These are phyloP conservation scores for Gigaspora rosea DNA, from an alignment of 192 early-diverging fungal genomes.

Conservation along the genomic window DNA sequence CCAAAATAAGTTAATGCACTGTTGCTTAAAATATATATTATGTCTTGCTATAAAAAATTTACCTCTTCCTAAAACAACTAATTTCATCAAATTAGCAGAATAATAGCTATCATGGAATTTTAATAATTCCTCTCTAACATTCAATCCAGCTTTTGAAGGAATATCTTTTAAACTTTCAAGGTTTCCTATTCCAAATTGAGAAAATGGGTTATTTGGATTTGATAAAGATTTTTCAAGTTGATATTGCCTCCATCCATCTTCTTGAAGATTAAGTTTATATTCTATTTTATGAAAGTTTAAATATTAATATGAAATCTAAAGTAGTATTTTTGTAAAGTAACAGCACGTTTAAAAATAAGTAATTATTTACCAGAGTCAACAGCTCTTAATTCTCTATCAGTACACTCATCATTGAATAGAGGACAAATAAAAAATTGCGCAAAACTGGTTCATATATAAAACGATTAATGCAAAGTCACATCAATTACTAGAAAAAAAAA, in stretches of 20 bases:
- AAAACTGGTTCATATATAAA: constrained; percentile 49
- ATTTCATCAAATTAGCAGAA: constrained; percentile 94
- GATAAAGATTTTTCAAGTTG: constrained; percentile 85
- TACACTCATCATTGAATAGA: constrained; percentile 83
- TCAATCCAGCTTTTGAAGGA: constrained; percentile 67
- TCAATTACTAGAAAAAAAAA: neutral
- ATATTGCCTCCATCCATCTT: constrained; percentile 85
- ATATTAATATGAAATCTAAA: neutral
- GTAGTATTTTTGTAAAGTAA: neutral
- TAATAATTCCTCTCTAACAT: constrained; percentile 81
- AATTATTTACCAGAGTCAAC: constrained; percentile 77
- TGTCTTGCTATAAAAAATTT: neutral
- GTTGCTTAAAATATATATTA: neutral
- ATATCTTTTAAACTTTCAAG: constrained; percentile 76
- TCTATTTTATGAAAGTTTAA: constrained; percentile 46
- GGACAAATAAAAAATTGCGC: constrained; percentile 94
- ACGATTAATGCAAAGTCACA: neutral
- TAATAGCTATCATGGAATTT: constrained; percentile 91
- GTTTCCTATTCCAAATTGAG: constrained; percentile 92
- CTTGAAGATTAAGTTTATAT: constrained; percentile 94
- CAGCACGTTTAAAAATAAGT: constrained; percentile 8
- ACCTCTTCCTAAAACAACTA: constrained; percentile 83
- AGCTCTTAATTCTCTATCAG: constrained; percentile 90
- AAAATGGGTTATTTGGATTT: constrained; percentile 77
- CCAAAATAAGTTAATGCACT: neutral